Conservation (phyloP, 2,329 filamentous ascomycete species). For the Grosmannia huntii region DNA sequence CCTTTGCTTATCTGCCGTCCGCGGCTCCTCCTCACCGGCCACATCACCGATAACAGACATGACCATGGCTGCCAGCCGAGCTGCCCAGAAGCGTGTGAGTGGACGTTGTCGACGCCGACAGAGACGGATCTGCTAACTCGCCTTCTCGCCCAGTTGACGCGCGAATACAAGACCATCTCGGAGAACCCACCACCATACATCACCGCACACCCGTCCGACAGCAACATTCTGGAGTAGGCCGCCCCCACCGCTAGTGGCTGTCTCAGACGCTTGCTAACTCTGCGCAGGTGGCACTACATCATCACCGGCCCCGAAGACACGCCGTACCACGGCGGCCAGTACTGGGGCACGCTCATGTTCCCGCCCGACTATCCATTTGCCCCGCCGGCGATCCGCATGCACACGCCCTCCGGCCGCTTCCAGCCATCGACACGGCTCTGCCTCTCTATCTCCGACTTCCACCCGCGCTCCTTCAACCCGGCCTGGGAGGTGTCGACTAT, state of each 20-base stretch:
- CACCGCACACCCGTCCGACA: conserved; percentile 74
- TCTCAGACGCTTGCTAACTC: not conserved
- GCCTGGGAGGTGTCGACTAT: conserved; percentile 98
- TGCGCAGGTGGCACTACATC: conserved; percentile 75
- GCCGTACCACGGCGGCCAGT: conserved; percentile 88
- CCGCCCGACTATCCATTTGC: conserved; percentile 95
- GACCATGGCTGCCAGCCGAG: conserved; percentile 41
- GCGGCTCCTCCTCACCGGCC: not conserved
- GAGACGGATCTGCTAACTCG: not conserved
- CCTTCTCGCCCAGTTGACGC: conserved; percentile 33
- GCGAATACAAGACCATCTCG: conserved; percentile 49
- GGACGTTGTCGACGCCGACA: not conserved
- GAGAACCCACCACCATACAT: conserved; percentile 82
- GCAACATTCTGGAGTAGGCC: conserved; percentile 75
- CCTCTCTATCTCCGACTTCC: conserved; percentile 93
- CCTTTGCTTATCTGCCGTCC: not conserved
- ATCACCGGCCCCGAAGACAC: conserved; percentile 90
- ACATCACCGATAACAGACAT: not conserved
- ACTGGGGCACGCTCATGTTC: conserved; percentile 95
- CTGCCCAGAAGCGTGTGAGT: conserved; percentile 58
- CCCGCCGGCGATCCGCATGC: conserved; percentile 95
- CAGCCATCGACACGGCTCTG: conserved; percentile 85
- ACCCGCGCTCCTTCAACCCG: conserved; percentile 95
- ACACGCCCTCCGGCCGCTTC: conserved; percentile 92
- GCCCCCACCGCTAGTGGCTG: not conserved